Evolutionary conservation across 495 filamentous ascomycete genomes (phyloP), one percentile per base, ranked within the genome.

Genomic region (Articulospora tetracladia): DNA sequence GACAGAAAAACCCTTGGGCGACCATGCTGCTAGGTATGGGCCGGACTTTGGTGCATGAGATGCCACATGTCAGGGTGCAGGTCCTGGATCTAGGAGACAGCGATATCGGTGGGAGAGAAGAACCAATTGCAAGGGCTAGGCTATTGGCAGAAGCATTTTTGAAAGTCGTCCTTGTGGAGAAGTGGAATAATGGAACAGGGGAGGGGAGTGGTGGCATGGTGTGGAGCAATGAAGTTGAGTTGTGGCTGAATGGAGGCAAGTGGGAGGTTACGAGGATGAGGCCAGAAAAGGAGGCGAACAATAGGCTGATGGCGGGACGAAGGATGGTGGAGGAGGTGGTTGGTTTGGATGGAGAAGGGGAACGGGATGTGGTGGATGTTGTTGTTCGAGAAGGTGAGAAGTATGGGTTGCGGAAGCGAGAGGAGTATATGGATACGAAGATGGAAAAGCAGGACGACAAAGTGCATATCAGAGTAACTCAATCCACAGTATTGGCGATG

Each of bases 381-480:
- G 39, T 44, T 44, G 39, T 54, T 36, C 25, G 53, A 1, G 70
- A 71, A 6, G 20, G 58, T 6, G 68, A 62, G 67, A 60, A 67
- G 27, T 61, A 71, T 19, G 15, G 36, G 15, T 26, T 53, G n/a
- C 49, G 46, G 22, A n/a, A 44, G 12, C 41, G 20, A 34, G 56
- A 6, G 4, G 30, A 32, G 30, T 4, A 4, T 32, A 32, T 32
- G 30, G 6, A 32, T 6, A 6, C n/a, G 44, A 23, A 4, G 44
- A 47, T 47, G 22, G 3, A 11, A 10, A n/a, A 39, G 10, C 34
- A 10, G 10, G 22, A 26, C 4, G 19, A 28, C 19, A 51, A 51
- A 8, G 25, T 51, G 22, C 7, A 51, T 7, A 51, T 51, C n/a
- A 24, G 25, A n/a, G 48, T 51, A 3, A 51, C 48, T 2, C 10